Evolutionary conservation across 768 basidiomycete genomes (phyloP).

Genomic region (Boletus edulis): DNA sequence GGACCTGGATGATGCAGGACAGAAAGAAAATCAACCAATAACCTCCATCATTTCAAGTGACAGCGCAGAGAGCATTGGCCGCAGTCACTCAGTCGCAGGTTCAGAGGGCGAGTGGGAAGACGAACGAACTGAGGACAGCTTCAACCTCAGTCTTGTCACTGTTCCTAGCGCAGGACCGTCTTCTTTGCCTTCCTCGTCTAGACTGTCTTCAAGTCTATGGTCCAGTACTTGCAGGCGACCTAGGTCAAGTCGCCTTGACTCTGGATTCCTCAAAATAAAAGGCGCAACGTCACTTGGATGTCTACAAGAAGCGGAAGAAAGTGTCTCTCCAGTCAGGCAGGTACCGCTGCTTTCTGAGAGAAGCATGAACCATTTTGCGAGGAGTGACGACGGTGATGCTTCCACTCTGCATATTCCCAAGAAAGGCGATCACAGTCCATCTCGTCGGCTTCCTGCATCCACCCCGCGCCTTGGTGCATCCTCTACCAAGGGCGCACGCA

Average conservation of each 20-base stretch:
- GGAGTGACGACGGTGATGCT: constrained; percentile 23
- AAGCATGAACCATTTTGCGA: constrained; percentile 51
- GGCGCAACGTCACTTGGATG: constrained; percentile 53
- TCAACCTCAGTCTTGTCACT: constrained; percentile 53
- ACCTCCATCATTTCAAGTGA: constrained; percentile 37
- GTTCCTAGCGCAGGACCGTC: constrained; percentile 16
- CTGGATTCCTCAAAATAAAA: constrained; percentile 60
- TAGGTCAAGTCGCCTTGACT: constrained; percentile 66
- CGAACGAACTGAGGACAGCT: constrained; percentile 79
- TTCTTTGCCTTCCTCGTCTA: constrained; percentile 39
- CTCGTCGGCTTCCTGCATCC: constrained; percentile 47
- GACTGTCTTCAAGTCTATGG: constrained; percentile 14
- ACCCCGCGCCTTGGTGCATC: constrained; percentile 38
- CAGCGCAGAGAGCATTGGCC: constrained; percentile 30
- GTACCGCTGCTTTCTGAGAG: constrained; percentile 58
- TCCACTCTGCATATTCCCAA: constrained; percentile 33
- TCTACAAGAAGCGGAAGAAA: constrained; percentile 73
- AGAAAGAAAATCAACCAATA: constrained; percentile 20
- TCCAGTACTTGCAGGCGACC: constrained; percentile 40
- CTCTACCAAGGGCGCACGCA: constrained; percentile 41
- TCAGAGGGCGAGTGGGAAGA: constrained; percentile 92
- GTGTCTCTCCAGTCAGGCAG: constrained; percentile 32
- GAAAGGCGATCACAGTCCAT: constrained; percentile 38
- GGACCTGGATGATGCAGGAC: constrained; percentile 62
- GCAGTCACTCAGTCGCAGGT: constrained; percentile 47